Evolutionary conservation across 768 basidiomycete species (phyloP).

Genomic region (Hygrophorus russula): DNA sequence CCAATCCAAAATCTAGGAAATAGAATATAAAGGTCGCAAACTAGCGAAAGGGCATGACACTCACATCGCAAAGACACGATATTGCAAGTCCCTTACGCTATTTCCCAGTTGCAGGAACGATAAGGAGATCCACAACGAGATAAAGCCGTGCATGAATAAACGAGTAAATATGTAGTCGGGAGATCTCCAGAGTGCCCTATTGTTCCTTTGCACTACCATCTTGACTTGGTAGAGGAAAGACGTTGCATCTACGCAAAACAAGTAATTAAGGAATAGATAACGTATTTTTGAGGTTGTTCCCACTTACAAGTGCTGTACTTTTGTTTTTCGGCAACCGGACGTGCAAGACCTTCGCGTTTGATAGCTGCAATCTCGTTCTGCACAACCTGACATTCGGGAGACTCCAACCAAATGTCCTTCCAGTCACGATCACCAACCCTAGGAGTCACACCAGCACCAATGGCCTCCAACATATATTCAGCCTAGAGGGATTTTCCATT

Average conservation of each 20-base stretch:
- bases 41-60: slow-evolving; percentile 11
- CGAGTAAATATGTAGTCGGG: slow-evolving; percentile 82
- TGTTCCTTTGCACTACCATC: slow-evolving; percentile 56
- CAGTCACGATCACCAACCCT: slow-evolving; percentile 73
- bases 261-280: background rate
- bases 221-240: slow-evolving; percentile 65
- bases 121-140: slow-evolving; percentile 62
- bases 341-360: slow-evolving; percentile 34
- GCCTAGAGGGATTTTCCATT: slow-evolving; percentile 8
- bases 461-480: slow-evolving; percentile 76
- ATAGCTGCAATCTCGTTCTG: slow-evolving; percentile 33
- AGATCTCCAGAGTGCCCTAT: slow-evolving; percentile 66
- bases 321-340: slow-evolving; percentile 26
- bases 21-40: background rate
- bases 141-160: slow-evolving; percentile 62
- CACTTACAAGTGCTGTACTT: slow-evolving; percentile 37
- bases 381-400: slow-evolving; percentile 39
- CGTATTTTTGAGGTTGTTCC: background rate
- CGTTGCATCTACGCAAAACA: slow-evolving; percentile 47
- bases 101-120: slow-evolving; percentile 70
- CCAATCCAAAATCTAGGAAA: slow-evolving; percentile 48
- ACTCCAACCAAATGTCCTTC: slow-evolving; percentile 77
- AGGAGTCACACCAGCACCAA: slow-evolving; percentile 71
- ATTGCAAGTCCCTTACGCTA: slow-evolving; percentile 58
- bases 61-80: slow-evolving; percentile 71